These are phyloP conservation scores for Closterium sp. DNA, from an alignment of 139 green algal genomes.

Conservation along the genomic window DNA sequence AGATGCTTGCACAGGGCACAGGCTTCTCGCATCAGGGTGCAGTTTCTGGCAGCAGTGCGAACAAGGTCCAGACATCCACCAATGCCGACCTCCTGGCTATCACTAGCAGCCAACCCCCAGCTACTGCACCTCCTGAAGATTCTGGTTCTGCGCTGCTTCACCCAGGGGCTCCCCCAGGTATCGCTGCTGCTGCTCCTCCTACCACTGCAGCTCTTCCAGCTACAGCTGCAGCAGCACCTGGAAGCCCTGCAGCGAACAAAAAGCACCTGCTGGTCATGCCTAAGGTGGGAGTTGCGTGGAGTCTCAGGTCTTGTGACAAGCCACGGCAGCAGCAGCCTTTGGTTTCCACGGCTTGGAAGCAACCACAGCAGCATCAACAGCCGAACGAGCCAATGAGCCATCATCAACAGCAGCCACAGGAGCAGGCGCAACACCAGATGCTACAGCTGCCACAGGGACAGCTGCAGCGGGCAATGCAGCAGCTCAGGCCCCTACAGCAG, in stretches of 20 bases:
- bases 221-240: background rate
- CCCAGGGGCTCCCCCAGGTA: background rate
- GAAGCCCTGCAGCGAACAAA: background rate
- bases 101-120: background rate
- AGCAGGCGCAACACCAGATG: background rate
- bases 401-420: background rate
- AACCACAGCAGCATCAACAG: background rate
- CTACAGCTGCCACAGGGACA: background rate
- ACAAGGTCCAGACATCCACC: background rate
- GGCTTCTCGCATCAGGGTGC: too few species aligned
- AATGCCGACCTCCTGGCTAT: background rate
- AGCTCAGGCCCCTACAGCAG: background rate
- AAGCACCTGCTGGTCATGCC: background rate
- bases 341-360: background rate
- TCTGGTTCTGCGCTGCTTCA: too few species aligned
- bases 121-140: background rate
- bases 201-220: background rate
- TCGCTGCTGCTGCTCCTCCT: background rate
- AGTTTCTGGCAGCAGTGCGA: background rate
- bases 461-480: background rate
- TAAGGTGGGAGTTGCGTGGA: background rate
- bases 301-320: background rate
- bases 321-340: background rate
- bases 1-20: background rate
- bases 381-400: background rate